Evolutionary conservation across 164 flowering plant species (phyloP), one percentile per base, ranked within the genome.

Genomic region (Paratinospora sagittata): DNA sequence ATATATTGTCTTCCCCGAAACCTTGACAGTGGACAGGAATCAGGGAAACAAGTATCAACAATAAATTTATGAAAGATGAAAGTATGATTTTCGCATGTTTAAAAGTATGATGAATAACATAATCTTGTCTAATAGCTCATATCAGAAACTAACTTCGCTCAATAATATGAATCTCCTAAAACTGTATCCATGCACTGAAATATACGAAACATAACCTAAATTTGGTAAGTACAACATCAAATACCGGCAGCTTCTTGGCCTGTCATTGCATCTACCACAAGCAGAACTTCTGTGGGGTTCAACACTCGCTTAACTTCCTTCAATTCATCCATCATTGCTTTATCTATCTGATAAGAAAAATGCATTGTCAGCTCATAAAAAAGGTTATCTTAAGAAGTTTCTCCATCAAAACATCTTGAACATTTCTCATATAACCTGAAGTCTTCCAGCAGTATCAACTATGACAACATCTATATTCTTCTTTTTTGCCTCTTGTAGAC

Each of bases 231-330:
- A 34, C 9, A 30, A 68, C 6, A 33, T 12, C 27, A 57, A 33
- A 19, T 77, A 92, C 98, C 97, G 78, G 98, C 98, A 81, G 98
- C 97, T 86, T 95, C 97, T 86, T 95, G 98, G 55, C 98, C 97
- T 71, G 98, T 92, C 98, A 95, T 95, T 45, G 98, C 98, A 86
- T 95, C 98, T 70, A 95, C 98, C 76, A 95, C 98, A 71, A 94
- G 97, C 82, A 95, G 77, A 76, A 92, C 91, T 81, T 95, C 98
- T 12, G 94, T 88, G 57, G 98, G 98, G 78, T 87, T 90, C 70
- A 90, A 60, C 27, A 75, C 89, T 68, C 78, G 81, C 81, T 95
- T 95, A 66, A 95, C 96, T 61, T 92, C 97, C 83, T 92, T 95
- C 75, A 95, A 77, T 76, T 95, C 98, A 73, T 92, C 98, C 98